Conservation (phyloP, 108 stramenopile genomes). For the Pseudonitzschia pungens region DNA sequence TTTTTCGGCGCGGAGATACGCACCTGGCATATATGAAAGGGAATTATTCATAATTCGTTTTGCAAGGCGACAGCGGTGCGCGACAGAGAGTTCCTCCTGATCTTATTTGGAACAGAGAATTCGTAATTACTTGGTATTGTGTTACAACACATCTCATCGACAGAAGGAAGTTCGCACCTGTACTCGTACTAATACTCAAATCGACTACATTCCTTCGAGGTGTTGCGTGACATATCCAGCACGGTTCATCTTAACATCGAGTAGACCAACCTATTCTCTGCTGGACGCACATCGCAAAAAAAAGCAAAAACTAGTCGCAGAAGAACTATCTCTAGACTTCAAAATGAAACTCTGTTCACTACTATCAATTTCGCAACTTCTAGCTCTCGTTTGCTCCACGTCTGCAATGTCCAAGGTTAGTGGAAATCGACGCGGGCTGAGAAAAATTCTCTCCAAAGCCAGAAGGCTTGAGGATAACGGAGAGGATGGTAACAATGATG, state of each 20-base stretch:
- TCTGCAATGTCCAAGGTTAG: neutral
- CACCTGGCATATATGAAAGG: neutral
- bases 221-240: neutral
- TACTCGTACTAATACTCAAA: neutral
- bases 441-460: neutral
- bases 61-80: neutral
- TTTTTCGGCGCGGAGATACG: conserved; percentile 2
- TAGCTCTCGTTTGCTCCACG: neutral
- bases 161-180: neutral
- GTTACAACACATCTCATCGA: too few relatives aligned
- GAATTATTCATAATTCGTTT: neutral
- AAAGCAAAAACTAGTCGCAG: neutral
- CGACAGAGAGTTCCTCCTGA: neutral
- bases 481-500: neutral
- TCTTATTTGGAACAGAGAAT: too few relatives aligned
- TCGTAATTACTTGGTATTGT: too few relatives aligned
- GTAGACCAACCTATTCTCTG: neutral
- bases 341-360: conserved; percentile 9
- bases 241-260: neutral
- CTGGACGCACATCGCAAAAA: neutral
- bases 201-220: neutral
- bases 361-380: conserved; percentile 10
- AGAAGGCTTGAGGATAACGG: conserved; percentile 8
- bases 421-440: neutral
- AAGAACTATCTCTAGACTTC: neutral